Evolutionary conservation across 2,329 filamentous ascomycete genomes (phyloP).

Genomic region (Paramyrothecium roridum): DNA sequence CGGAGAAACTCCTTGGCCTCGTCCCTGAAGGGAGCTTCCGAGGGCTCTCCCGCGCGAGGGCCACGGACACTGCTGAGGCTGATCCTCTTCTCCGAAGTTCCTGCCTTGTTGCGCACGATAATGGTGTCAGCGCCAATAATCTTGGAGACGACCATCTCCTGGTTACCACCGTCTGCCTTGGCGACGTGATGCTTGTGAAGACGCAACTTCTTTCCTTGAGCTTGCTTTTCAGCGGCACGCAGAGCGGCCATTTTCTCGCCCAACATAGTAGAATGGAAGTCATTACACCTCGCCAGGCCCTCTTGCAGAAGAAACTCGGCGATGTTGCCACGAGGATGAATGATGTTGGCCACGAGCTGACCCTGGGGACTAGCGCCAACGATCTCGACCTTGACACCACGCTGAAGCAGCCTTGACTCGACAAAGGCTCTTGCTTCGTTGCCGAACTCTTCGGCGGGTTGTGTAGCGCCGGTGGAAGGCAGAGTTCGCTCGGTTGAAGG

Average conservation of each 20-base stretch:
- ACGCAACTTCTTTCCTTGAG: slow-evolving; percentile 72
- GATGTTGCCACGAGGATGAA: slow-evolving; percentile 90
- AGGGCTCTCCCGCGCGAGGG: slow-evolving; percentile 82
- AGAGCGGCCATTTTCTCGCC: slow-evolving; percentile 84
- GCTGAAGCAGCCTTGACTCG: slow-evolving; percentile 80
- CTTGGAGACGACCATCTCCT: slow-evolving; percentile 81
- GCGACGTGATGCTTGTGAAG: slow-evolving; percentile 79
- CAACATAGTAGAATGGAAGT: slow-evolving; percentile 91
- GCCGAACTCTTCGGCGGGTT: slow-evolving; percentile 84
- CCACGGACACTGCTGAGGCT: slow-evolving; percentile 91
- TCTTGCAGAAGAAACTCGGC: slow-evolving; percentile 86
- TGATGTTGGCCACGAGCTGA: slow-evolving; percentile 81
- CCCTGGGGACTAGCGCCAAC: slow-evolving; percentile 87
- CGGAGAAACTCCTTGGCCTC: slow-evolving; percentile 96
- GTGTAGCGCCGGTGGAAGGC: slow-evolving; percentile 72
- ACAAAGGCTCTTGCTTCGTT: slow-evolving; percentile 88
- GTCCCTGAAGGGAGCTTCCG: slow-evolving; percentile 83
- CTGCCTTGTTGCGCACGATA: slow-evolving; percentile 79
- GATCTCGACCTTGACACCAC: slow-evolving; percentile 77
- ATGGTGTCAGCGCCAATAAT: slow-evolving; percentile 88
- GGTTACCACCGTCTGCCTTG: slow-evolving; percentile 62
- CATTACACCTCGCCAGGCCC: slow-evolving; percentile 87
- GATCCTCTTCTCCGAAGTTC: slow-evolving; percentile 78
- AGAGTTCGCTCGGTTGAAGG: slow-evolving; percentile 86
- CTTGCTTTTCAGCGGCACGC: slow-evolving; percentile 81